A percentile compares a stretch with the other conserved stretches of the same genome.
These are phyloP conservation scores for Metschnikowia shivogae DNA, from an alignment of 805 yeast genomes.

Conservation along the genomic window DNA sequence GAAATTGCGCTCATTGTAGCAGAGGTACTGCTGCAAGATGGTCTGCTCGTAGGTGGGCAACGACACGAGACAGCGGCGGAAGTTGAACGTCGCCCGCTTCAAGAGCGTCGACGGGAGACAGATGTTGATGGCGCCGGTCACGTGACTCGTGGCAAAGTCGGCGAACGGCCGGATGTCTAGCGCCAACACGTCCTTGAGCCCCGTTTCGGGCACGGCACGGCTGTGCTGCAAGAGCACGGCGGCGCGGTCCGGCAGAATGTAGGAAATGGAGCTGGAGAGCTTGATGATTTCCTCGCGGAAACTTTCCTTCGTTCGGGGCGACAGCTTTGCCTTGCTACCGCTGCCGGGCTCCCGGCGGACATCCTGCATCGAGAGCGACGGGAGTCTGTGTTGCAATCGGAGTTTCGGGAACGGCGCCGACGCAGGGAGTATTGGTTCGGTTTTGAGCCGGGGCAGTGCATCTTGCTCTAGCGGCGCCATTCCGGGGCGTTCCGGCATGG, in stretches of 20 bases:
- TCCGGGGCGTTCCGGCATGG: slow-evolving; percentile 10
- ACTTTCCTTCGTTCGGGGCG: slow-evolving; percentile 11
- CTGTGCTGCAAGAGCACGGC: slow-evolving; percentile 12
- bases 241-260: slow-evolving; percentile 15
- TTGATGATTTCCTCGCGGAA: slow-evolving; percentile 21
- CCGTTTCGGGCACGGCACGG: slow-evolving; percentile 5
- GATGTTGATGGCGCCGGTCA: slow-evolving; percentile 63
- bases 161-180: slow-evolving; percentile 81
- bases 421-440: neutral
- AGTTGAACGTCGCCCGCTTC: slow-evolving; percentile 67
- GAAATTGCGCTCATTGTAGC: slow-evolving; percentile 9
- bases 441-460: neutral
- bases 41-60: slow-evolving; percentile 50
- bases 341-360: neutral
- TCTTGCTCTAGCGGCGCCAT: slow-evolving; percentile 12
- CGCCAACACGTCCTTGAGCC: slow-evolving; percentile 33
- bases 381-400: slow-evolving; percentile 13
- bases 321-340: neutral
- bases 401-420: slow-evolving; percentile 6
- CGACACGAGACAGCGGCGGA: slow-evolving; percentile 59
- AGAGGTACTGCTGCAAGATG: slow-evolving; percentile 36
- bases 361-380: neutral
- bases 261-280: slow-evolving; percentile 21
- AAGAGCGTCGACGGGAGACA: slow-evolving; percentile 88
- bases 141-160: slow-evolving; percentile 58